These are phyloP conservation scores for Blastocystis sp. DNA, from an alignment of 352 stramenopile species.

Conservation along the genomic window DNA sequence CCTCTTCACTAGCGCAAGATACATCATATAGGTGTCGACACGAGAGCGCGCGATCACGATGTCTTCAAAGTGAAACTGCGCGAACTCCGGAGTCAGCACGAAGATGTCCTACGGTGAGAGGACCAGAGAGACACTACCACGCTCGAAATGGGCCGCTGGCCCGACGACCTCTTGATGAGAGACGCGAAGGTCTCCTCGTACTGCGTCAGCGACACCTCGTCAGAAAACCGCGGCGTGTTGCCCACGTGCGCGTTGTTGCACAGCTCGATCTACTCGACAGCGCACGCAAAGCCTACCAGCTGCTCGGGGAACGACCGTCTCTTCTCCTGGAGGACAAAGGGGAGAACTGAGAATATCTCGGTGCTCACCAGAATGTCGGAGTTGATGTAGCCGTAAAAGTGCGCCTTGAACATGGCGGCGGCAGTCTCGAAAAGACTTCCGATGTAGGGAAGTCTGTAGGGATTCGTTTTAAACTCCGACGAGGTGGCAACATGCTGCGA, in stretches of 20 bases:
- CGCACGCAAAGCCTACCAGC: not conserved
- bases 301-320: not conserved
- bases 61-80: not conserved
- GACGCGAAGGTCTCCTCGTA: not conserved
- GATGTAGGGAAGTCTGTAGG: constrained; percentile 50
- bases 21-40: constrained; percentile 51
- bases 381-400: constrained; percentile 52
- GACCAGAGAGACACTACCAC: not conserved
- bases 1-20: not conserved
- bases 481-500: not conserved
- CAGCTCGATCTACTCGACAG: not conserved
- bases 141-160: not conserved
- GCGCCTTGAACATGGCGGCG: not conserved
- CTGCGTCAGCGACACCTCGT: not conserved
- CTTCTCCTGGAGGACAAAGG: not conserved
- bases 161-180: not conserved
- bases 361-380: constrained; percentile 22
- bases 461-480: not conserved
- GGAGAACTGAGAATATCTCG: not conserved
- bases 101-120: constrained; percentile 21
- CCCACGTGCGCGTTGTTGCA: constrained; percentile 18
- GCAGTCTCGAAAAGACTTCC: not conserved
- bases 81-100: not conserved
- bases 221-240: not conserved
- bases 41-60: constrained; percentile 28